These are phyloP conservation scores for Monosporascus sp. DNA, from an alignment of 2,329 filamentous ascomycete species.

Conservation along the genomic window DNA sequence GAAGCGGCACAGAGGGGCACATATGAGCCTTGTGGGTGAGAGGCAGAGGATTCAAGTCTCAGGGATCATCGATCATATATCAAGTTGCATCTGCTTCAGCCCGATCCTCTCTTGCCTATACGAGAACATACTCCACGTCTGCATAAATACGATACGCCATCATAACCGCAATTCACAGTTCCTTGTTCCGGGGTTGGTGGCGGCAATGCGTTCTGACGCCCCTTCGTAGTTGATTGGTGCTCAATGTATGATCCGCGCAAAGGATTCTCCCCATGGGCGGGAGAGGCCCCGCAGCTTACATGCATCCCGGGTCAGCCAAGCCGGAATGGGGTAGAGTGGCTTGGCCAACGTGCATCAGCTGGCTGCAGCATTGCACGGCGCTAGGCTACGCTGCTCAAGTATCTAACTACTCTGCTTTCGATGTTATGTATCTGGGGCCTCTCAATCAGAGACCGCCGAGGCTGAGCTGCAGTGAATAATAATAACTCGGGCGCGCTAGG, in stretches of 20 bases:
- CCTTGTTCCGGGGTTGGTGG: neutral
- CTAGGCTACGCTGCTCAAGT: no score
- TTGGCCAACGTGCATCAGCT: neutral
- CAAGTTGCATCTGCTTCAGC: no score
- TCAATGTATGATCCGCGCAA: neutral
- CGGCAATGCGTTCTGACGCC: neutral
- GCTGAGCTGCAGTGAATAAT: no score
- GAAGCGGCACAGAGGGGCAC: no score
- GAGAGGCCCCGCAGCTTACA: neutral
- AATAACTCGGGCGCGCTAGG: no score
- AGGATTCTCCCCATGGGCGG: neutral
- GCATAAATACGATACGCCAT: neutral
- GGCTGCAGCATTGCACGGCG: neutral
- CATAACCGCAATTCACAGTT: neutral
- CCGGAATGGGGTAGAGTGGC: neutral
- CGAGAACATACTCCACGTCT: neutral
- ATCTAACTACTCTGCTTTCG: no score
- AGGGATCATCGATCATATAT: neutral
- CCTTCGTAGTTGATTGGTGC: neutral
- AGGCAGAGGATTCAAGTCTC: neutral
- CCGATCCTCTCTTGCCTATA: neutral
- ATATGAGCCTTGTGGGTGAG: neutral
- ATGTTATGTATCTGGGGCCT: no score
- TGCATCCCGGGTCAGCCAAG: neutral
- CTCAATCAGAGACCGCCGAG: no score